Percentiles rank a stretch among this genome's conserved stretches.
Conservation (phyloP, 371 early-diverging fungal genomes). For the Mortierella polycephala region DNA sequence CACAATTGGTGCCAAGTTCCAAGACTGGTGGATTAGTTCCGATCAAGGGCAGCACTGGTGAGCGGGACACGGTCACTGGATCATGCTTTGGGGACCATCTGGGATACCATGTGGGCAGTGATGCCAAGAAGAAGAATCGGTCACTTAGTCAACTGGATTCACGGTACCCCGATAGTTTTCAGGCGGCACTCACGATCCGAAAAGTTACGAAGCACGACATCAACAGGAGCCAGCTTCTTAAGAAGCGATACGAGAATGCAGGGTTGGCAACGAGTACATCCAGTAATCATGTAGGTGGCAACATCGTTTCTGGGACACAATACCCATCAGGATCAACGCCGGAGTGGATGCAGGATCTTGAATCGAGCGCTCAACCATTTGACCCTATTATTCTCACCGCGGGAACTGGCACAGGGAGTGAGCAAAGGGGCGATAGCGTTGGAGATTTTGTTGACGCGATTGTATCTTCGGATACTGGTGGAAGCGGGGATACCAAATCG, state of each 20-base stretch:
- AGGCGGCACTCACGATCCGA: slow-evolving; percentile 41
- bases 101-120: not conserved
- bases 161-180: slow-evolving; percentile 25
- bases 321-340: not conserved
- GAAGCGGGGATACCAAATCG: not conserved
- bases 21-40: slow-evolving; percentile 26
- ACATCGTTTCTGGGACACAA: not conserved
- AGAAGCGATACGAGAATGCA: slow-evolving; percentile 30
- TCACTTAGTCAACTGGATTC: not conserved
- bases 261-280: slow-evolving; percentile 1
- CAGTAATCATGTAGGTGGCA: not conserved
- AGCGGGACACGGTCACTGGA: not conserved
- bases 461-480: no score
- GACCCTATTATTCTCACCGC: no score
- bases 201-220: slow-evolving; percentile 32
- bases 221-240: slow-evolving; percentile 11
- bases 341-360: slow-evolving; percentile 2
- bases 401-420: no score
- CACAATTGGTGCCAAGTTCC: slow-evolving; percentile 29
- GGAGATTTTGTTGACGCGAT: no score
- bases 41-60: not conserved
- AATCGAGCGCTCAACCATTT: no score
- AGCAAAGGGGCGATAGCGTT: no score
- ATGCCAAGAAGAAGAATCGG: not conserved
- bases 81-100: not conserved